These are phyloP conservation scores for Russula compacta DNA, from an alignment of 768 basidiomycete species.

Conservation along the genomic window DNA sequence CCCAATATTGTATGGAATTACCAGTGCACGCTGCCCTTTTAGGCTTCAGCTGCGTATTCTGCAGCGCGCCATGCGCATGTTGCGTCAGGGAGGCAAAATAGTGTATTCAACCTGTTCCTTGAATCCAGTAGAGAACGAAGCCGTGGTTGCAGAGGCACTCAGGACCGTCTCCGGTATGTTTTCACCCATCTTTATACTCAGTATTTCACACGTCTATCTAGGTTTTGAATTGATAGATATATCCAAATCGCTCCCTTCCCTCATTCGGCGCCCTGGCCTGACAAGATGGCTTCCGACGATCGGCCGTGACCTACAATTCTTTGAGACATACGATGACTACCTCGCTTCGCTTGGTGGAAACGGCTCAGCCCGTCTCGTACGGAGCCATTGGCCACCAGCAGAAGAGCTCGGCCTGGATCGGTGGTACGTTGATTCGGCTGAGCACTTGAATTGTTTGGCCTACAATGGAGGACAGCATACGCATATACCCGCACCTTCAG, in stretches of 20 bases:
- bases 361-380: slow-evolving; percentile 52
- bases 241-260: slow-evolving; percentile 56
- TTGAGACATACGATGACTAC: slow-evolving; percentile 55
- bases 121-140: slow-evolving; percentile 96
- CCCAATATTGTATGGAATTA: neutral
- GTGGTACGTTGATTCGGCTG: slow-evolving; percentile 44
- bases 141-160: slow-evolving; percentile 82
- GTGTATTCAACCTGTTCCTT: slow-evolving; percentile 98
- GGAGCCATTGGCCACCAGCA: slow-evolving; percentile 73
- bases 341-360: slow-evolving; percentile 39
- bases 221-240: slow-evolving; percentile 78
- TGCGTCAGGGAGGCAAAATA: slow-evolving; percentile 78
- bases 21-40: neutral
- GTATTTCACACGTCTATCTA: slow-evolving; percentile 21
- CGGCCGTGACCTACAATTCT: slow-evolving; percentile 42
- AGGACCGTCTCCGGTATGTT: slow-evolving; percentile 54
- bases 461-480: slow-evolving; percentile 43
- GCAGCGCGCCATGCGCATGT: slow-evolving; percentile 83
- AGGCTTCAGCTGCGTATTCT: slow-evolving; percentile 92
- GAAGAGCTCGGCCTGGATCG: slow-evolving; percentile 53
- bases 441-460: neutral
- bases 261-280: slow-evolving; percentile 69
- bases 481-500: slow-evolving; percentile 91
- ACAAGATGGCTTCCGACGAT: slow-evolving; percentile 70
- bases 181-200: neutral